Conservation (phyloP, 352 stramenopile genomes). For the Phytophthora kernoviae region DNA sequence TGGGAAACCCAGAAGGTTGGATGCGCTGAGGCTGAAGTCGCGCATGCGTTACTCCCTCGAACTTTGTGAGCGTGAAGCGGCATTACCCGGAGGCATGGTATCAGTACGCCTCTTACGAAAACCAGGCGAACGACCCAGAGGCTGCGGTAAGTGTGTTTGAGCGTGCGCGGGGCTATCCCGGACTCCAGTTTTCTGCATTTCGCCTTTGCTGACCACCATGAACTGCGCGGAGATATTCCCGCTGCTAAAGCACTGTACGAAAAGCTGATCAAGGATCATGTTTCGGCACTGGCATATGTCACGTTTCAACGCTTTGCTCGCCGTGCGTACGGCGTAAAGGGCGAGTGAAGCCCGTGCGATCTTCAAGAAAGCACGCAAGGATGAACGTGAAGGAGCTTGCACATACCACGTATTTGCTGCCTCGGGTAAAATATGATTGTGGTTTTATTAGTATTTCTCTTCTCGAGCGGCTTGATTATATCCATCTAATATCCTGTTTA, state of each 20-base stretch:
- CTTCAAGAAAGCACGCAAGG: constrained; percentile 84
- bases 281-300: constrained; percentile 80
- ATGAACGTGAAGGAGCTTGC: constrained; percentile 81
- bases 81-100: constrained; percentile 87
- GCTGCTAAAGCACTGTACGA: constrained; percentile 85
- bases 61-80: constrained; percentile 75
- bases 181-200: constrained; percentile 85
- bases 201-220: constrained; percentile 81
- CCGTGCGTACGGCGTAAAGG: constrained; percentile 76
- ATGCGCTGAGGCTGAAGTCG: constrained; percentile 77
- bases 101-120: constrained; percentile 85
- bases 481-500: constrained; percentile 4
- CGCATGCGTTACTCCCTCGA: constrained; percentile 88
- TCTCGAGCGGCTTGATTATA: not conserved
- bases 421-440: constrained; percentile 53
- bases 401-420: constrained; percentile 85
- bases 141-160: constrained; percentile 72
- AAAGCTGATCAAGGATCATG: constrained; percentile 73
- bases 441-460: not conserved
- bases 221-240: constrained; percentile 65
- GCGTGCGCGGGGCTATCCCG: constrained; percentile 72
- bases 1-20: constrained; percentile 81
- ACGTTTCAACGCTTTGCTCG: constrained; percentile 86
- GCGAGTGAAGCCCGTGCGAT: constrained; percentile 73
- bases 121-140: constrained; percentile 73